A percentile compares a stretch with the other conserved stretches of the same genome.
Evolutionary conservation across 129 eudicot genomes (phyloP).

Genomic region (Deinandra increscens): DNA sequence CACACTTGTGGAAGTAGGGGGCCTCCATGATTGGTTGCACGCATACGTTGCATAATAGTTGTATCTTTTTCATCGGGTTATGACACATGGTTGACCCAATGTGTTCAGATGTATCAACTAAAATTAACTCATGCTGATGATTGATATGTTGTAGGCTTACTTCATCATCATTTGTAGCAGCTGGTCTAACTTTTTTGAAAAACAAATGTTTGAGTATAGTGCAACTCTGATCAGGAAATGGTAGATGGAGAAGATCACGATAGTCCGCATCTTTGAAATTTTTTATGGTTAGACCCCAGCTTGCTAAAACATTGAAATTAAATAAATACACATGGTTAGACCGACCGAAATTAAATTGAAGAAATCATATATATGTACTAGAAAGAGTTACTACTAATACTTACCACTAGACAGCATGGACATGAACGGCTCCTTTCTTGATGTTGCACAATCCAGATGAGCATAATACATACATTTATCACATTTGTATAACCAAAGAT

Average conservation of each 20-base stretch:
- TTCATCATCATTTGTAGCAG: not conserved
- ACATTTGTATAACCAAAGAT: constrained; percentile 26
- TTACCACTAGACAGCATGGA: not conserved
- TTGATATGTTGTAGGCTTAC: not conserved
- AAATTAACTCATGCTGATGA: constrained; percentile 14
- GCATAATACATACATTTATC: too few species aligned
- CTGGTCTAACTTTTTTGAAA: not conserved
- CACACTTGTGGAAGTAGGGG: constrained; percentile 27
- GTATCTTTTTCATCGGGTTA: too few species aligned
- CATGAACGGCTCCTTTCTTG: constrained; percentile 10
- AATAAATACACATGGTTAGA: too few species aligned
- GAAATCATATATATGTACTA: not conserved
- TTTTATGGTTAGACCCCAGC: too few species aligned
- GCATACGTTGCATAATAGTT: too few species aligned
- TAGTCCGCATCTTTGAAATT: too few species aligned
- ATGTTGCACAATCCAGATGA: constrained; percentile 22
- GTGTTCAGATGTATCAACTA: not conserved
- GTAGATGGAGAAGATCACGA: too few species aligned
- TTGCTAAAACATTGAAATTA: too few species aligned
- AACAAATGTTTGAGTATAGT: not conserved
- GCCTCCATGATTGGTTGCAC: not conserved
- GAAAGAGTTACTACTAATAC: not conserved
- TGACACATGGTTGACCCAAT: not conserved
- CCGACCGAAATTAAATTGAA: not conserved
- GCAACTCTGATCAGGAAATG: not conserved